Percentiles rank a stretch among this genome's conserved stretches.
Conservation (phyloP, 2,329 filamentous ascomycete genomes). For the Neoscytalidium dimidiatum region DNA sequence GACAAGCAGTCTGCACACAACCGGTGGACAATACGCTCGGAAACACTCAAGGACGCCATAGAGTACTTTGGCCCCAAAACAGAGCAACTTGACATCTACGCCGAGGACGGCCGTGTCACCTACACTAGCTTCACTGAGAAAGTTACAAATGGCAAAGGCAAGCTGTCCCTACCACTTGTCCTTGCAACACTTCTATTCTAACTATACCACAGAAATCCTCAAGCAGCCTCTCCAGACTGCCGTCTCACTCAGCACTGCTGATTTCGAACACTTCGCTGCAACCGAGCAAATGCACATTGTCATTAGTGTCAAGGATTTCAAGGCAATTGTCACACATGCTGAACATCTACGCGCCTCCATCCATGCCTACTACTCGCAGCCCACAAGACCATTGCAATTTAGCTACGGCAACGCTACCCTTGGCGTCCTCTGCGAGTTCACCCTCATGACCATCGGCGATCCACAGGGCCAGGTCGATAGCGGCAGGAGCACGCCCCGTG, state of each 20-base stretch:
- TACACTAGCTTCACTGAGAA: constrained; percentile 84
- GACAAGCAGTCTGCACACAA: constrained; percentile 66
- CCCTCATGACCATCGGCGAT: constrained; percentile 80
- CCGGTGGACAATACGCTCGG: constrained; percentile 71
- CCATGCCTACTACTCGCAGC: constrained; percentile 69
- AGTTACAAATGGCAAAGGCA: constrained; percentile 66
- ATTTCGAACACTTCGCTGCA: constrained; percentile 74
- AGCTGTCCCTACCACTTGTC: not conserved
- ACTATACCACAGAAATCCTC: constrained; percentile 60
- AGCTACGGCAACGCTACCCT: constrained; percentile 62
- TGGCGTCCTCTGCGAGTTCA: constrained; percentile 72
- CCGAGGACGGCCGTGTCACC: constrained; percentile 67
- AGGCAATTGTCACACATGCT: constrained; percentile 75
- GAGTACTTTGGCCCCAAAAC: constrained; percentile 81
- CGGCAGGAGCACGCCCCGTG: constrained; percentile 34
- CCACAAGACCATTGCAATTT: constrained; percentile 71
- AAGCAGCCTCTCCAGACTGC: constrained; percentile 81
- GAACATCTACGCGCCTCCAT: constrained; percentile 68
- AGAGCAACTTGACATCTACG: constrained; percentile 77
- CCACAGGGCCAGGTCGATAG: constrained; percentile 25
- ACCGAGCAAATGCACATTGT: constrained; percentile 77
- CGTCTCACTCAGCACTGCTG: constrained; percentile 72
- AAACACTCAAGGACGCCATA: constrained; percentile 71
- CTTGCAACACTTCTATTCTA: not conserved
- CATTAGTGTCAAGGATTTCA: constrained; percentile 81